Conservation (phyloP, 2,329 filamentous ascomycete genomes). For the Colletotrichum nymphaeae region DNA sequence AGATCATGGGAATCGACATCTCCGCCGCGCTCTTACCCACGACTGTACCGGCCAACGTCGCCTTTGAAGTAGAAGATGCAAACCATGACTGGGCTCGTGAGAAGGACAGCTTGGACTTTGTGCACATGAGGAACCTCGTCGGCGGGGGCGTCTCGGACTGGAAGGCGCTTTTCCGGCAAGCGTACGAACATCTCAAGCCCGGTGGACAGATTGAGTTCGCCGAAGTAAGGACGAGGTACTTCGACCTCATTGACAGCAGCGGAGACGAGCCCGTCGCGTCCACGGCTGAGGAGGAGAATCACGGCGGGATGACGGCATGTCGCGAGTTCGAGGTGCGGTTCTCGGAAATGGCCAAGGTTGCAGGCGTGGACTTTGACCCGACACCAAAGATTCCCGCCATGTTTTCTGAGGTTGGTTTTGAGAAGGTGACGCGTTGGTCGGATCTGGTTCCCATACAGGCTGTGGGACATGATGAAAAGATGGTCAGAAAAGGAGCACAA, state of each 20-base stretch:
- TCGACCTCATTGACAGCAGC: conserved; percentile 50
- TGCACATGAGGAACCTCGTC: conserved; percentile 56
- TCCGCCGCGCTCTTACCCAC: conserved; percentile 53
- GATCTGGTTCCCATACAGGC: conserved; percentile 54
- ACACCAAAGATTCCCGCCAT: conserved; percentile 47
- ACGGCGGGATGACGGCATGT: conserved; percentile 40
- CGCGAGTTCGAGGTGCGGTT: conserved; percentile 49
- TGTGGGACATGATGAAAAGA: conserved; percentile 53
- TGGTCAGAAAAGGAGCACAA: conserved; percentile 49
- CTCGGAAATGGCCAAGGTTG: conserved; percentile 40
- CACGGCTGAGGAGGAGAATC: conserved; percentile 33
- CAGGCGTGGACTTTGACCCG: conserved; percentile 54
- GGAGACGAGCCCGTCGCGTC: conserved; percentile 40
- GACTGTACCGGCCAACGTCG: conserved; percentile 67
- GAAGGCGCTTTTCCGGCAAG: conserved; percentile 48
- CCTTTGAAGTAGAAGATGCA: conserved; percentile 69
- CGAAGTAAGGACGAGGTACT: conserved; percentile 53
- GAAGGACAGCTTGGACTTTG: conserved; percentile 49
- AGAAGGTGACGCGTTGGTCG: conserved; percentile 50
- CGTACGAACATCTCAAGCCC: conserved; percentile 53
- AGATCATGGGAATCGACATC: conserved; percentile 54
- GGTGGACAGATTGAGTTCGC: conserved; percentile 58
- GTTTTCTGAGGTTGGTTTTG: conserved; percentile 52
- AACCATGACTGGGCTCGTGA: conserved; percentile 56
- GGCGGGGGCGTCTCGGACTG: conserved; percentile 58